Evolutionary conservation across 139 green algal species (phyloP), one percentile per base, ranked within the genome.

Genomic region (Coelastrella sp.): DNA sequence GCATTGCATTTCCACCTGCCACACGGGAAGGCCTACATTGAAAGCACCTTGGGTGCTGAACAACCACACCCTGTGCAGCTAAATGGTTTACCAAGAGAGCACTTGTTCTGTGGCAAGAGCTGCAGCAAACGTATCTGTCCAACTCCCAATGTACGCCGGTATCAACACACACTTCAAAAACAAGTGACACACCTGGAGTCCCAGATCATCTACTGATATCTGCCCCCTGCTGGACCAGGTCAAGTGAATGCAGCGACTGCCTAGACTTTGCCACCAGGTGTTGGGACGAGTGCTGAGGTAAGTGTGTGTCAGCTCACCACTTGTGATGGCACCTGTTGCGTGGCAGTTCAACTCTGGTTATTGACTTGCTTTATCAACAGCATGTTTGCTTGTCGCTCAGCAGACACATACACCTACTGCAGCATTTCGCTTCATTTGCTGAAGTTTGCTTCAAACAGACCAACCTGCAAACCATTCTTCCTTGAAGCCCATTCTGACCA

Each of bases 401-500:
- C n/a, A n/a, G n/a, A n/a, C n/a, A n/a, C n/a, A n/a, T n/a, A 53
- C 2, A 69, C 35, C 38, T 66, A 32, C 57, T 32, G 57, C 19
- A 66, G 15, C 21, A 66, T n/a, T 27, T 66, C 27, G 57, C 57
- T 69, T 60, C 34, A 23, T 13, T 37, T 15, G 45, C 57, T 60
- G 62, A 62, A 11, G 45, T 3, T 37, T 19, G 41, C 7, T 41
- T 45, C 37, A 30, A 23, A 21, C 11, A 21, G 45, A 21, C 45
- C 45, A 53, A 80, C 93, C 95, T 30, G 79, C 84, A 86, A 98
- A 98, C 53, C 84, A 91, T 0, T 74, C 37, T 8, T 66, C 23
- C 0, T 93, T 68, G 72, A 98, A 99, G 0, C 96, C 96, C 90
- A 99, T 91, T 41, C 76, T 77, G 5, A 67, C 87, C 34, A 99